phyloP scores from a whole-genome alignment of 345 rosid genomes.

The Dimocarpus longan region DNA sequence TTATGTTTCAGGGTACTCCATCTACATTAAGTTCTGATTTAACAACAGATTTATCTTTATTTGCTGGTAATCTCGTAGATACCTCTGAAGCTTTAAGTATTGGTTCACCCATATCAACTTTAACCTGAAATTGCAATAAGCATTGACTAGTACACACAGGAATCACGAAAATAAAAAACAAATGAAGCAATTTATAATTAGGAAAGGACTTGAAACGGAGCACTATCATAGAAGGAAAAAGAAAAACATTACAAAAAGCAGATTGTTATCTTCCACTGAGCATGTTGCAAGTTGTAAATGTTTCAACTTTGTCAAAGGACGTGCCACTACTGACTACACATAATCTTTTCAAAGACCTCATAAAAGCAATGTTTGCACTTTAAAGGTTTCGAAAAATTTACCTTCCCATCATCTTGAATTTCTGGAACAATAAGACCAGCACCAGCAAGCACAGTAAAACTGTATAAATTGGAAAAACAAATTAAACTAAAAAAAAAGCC shows the following conservation, averaged over 20 bases:
- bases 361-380: not conserved
- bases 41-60: constrained; percentile 62
- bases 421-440: constrained; percentile 97
- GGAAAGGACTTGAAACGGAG: not conserved
- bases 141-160: constrained; percentile 1
- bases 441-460: constrained; percentile 83
- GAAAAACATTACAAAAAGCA: not conserved
- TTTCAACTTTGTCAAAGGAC: not conserved
- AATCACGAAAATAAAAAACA: not conserved
- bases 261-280: not conserved
- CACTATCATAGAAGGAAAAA: not conserved
- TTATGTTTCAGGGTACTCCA: constrained; percentile 84
- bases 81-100: constrained; percentile 79
- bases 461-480: constrained; percentile 20
- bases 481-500: not conserved
- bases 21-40: constrained; percentile 68
- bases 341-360: not conserved
- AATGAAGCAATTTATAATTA: not conserved
- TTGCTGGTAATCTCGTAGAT: constrained; percentile 73
- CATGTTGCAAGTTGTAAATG: not conserved
- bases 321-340: not conserved
- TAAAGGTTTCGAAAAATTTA: constrained; percentile 20
- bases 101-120: constrained; percentile 95
- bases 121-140: constrained; percentile 57
- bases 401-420: constrained; percentile 79